Conservation (phyloP, 495 filamentous ascomycete genomes). For the Aspergillus mulundensis region DNA sequence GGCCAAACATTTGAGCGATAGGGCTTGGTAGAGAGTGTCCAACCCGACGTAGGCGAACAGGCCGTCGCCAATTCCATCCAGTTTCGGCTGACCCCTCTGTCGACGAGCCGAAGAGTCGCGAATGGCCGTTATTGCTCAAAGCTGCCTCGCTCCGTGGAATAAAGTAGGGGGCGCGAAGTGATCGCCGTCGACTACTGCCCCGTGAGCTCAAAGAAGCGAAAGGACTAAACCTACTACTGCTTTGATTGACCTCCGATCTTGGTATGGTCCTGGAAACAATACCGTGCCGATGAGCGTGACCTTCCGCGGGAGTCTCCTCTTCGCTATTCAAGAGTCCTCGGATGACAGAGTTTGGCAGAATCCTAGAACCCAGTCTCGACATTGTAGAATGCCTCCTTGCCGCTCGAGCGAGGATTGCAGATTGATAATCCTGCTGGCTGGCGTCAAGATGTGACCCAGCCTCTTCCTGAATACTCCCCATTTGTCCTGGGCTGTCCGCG, state of each 20-base stretch:
- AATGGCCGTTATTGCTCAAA: conserved; percentile 18
- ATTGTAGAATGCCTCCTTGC: conserved; percentile 48
- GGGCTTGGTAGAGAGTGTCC: conserved; percentile 42
- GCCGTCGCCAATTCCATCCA: conserved; percentile 42
- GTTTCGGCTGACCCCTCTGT: conserved; percentile 26
- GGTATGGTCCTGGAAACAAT: conserved; percentile 37
- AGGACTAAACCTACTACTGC: conserved; percentile 40
- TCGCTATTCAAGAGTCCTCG: conserved; percentile 41
- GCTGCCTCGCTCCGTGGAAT: conserved; percentile 35
- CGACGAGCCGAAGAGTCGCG: conserved; percentile 22
- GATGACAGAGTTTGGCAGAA: conserved; percentile 48
- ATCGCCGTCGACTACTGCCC: conserved; percentile 39
- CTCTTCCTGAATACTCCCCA: conserved; percentile 37
- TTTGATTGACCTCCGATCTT: conserved; percentile 35
- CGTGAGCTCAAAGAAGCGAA: conserved; percentile 39
- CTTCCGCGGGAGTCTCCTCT: conserved; percentile 47
- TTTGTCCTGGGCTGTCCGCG: conserved; percentile 18
- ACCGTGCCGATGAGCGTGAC: conserved; percentile 47
- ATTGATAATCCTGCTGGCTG: conserved; percentile 29
- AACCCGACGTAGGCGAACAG: conserved; percentile 39
- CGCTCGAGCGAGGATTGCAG: conserved; percentile 37
- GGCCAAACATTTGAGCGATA: conserved; percentile 46
- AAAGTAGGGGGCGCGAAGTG: conserved; percentile 34
- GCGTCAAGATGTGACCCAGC: conserved; percentile 23
- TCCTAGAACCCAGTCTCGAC: conserved; percentile 47